A percentile compares a stretch with the other conserved stretches of the same genome.
Conservation (phyloP, 129 eudicot species). For the Dittrichia graveolens region DNA sequence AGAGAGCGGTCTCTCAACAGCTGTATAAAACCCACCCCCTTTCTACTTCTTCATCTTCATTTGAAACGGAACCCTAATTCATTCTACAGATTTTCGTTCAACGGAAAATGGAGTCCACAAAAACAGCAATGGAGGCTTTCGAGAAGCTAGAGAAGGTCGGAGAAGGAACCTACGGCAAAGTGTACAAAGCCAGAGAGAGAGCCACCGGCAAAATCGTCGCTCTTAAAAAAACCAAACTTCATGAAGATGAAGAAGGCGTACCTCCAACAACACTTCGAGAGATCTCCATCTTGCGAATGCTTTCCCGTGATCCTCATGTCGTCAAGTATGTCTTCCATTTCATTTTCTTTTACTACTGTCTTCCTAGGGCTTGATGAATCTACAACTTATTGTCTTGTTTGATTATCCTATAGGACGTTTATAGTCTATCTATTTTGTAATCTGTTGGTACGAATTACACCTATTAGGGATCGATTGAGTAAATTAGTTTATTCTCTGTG, state of each 20-base stretch:
- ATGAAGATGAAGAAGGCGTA: conserved; percentile 89
- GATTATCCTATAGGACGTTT: background rate
- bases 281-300: conserved; percentile 80
- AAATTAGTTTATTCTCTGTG: too few relatives aligned
- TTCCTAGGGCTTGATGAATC: background rate
- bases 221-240: conserved; percentile 78
- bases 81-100: background rate
- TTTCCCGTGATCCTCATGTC: conserved; percentile 80
- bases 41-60: conserved; percentile 19
- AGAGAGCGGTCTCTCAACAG: conserved; percentile 14
- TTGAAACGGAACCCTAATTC: background rate
- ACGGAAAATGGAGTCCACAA: conserved; percentile 10
- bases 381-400: background rate
- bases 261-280: conserved; percentile 97
- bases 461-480: too few relatives aligned
- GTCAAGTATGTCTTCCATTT: conserved; percentile 51
- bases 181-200: conserved; percentile 78
- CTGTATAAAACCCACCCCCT: conserved; percentile 16
- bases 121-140: conserved; percentile 78
- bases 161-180: conserved; percentile 92
- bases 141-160: conserved; percentile 94
- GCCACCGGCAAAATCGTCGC: conserved; percentile 81
- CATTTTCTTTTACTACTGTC: background rate
- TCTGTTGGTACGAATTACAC: background rate
- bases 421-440: background rate